Evolutionary conservation across 345 rosid genomes (phyloP), one percentile per base, ranked within the genome.

Genomic region (Populus davidiana): DNA sequence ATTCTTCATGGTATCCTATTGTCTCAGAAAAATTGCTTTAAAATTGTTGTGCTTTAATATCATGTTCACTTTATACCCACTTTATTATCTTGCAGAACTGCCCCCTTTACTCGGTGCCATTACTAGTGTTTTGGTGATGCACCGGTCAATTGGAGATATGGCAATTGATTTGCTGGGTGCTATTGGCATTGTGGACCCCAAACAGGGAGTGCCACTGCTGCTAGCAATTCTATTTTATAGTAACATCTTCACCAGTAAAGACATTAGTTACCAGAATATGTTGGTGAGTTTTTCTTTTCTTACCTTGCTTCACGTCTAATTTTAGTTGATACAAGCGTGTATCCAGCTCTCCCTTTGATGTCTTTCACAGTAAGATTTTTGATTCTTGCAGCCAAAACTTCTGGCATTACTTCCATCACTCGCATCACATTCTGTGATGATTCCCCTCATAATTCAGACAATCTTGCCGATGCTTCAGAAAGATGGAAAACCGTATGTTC

Each of bases 361-460:
- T 81, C 73, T 62, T 39, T 78, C 35, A 18, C 47, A 41, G 59
- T 64, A 21, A 67, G 41, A 33, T 41, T 13, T 65, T 74, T 65
- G 41, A 1, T 61, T 74, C 62, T 75, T 84, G 81, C 91, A 94
- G 98, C 84, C 90, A 75, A 93, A 91, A 86, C 88, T 94, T 82
- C 77, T 94, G 86, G 85, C 91, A 59, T 74, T 93, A 87, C 93
- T 94, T 80, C 98, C 98, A 41, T 89, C 91, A 70, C 88, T 94
- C 70, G 97, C 98, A 85, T 88, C 97, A 43, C 92, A 91, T 70
- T 88, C 88, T 69, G 86, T 86, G 72, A 93, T 94, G 98, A 80
- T 90, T 86, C 97, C 98, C 43, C 88, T 94, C 67, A 83, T 93
- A 59, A 86, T 94, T 85, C 98, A 93, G 82, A 89, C 92, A 68